Conservation (phyloP, 129 eudicot genomes). For the Saposhnikovia divaricata region DNA sequence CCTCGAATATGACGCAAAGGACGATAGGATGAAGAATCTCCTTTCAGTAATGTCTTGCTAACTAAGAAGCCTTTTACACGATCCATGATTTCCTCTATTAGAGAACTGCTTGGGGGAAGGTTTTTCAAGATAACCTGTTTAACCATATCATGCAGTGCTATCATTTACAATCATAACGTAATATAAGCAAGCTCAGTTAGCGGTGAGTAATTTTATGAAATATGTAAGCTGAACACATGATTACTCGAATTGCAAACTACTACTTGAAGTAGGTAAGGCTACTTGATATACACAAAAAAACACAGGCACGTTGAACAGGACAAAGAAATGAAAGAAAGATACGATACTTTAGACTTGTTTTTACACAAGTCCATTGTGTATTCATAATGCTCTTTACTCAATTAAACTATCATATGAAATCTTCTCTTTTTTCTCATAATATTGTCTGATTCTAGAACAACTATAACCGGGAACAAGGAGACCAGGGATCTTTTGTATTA, state of each 20-base stretch:
- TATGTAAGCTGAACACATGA: not conserved
- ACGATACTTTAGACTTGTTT: not conserved
- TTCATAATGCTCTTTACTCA: not conserved
- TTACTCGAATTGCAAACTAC: not conserved
- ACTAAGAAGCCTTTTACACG: slow-evolving; percentile 78
- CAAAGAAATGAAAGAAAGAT: not conserved
- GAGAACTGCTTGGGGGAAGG: slow-evolving; percentile 92
- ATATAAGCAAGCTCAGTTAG: not conserved
- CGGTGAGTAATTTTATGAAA: not conserved
- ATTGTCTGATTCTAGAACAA: not conserved
- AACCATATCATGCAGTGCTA: not conserved
- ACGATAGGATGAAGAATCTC: slow-evolving; percentile 56
- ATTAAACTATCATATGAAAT: not conserved
- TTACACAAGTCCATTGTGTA: not conserved
- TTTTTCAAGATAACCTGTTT: slow-evolving; percentile 81
- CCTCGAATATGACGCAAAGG: slow-evolving; percentile 67
- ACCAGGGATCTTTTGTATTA: not conserved
- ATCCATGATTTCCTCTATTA: slow-evolving; percentile 85
- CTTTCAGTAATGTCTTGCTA: slow-evolving; percentile 77
- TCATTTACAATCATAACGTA: not conserved
- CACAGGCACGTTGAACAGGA: not conserved
- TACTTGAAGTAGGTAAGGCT: not conserved
- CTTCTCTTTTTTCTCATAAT: not conserved
- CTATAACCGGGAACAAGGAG: not conserved
- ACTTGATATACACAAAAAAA: not conserved